These are phyloP conservation scores for Gossypium lobatum DNA, from an alignment of 441 rosid species.

Conservation along the genomic window DNA sequence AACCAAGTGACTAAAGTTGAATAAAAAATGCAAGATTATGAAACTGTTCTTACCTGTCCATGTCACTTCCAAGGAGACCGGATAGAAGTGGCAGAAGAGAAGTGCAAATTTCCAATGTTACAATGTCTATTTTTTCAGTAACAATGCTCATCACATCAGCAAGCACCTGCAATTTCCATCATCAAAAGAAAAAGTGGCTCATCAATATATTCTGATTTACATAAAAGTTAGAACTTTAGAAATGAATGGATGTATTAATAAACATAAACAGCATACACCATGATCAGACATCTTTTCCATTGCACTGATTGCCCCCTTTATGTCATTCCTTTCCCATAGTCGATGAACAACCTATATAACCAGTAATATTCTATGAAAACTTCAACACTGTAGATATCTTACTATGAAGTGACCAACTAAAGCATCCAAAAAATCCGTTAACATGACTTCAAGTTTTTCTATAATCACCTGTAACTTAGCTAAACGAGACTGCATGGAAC, in stretches of 20 bases:
- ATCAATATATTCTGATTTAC: neutral
- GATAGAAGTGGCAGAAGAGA: constrained; percentile 77
- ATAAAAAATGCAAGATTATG: neutral
- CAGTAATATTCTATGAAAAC: constrained; percentile 16
- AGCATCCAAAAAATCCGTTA: constrained; percentile 8
- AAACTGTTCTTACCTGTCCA: constrained; percentile 59
- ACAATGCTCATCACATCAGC: constrained; percentile 74
- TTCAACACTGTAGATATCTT: neutral
- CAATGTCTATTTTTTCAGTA: constrained; percentile 56
- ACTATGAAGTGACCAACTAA: neutral
- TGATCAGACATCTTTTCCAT: constrained; percentile 94
- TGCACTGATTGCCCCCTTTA: constrained; percentile 64
- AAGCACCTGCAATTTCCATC: constrained; percentile 53
- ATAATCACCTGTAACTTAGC: constrained; percentile 84
- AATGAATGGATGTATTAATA: constrained; percentile 5
- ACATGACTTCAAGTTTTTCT: constrained; percentile 14
- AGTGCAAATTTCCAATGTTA: constrained; percentile 77
- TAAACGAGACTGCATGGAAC: constrained; percentile 91
- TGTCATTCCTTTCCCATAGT: constrained; percentile 82
- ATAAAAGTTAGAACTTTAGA: neutral
- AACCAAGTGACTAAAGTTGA: neutral
- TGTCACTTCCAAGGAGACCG: constrained; percentile 70
- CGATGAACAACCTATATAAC: constrained; percentile 63
- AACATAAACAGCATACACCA: constrained; percentile 47
- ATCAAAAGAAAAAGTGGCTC: constrained; percentile 4